Base-by-base conservation (phyloP, 495 filamentous ascomycete genomes). In the Sporormia fimetaria region DNA sequence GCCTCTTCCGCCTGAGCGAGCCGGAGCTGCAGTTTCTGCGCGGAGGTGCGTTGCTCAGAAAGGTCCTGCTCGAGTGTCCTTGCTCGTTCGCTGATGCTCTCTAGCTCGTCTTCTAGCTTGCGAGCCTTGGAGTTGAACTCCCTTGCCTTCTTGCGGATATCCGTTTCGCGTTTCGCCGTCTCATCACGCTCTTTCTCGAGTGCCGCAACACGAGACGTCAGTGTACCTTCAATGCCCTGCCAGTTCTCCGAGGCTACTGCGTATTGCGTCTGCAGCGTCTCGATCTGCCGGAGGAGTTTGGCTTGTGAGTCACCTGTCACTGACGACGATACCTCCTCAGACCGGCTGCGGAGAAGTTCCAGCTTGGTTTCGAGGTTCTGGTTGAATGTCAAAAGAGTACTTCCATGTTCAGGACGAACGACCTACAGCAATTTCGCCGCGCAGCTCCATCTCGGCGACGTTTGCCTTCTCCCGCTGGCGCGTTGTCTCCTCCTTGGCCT, bases 211-310 rank as follows among this genome's bases (percentile, higher is more conserved):
- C 86, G 70, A 15, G 80, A 70, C 24, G 84, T 68, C 31, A 96
- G 62, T 0, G 82, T 87, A 9, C 81, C 73, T 51, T 99, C 88
- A 32, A 96, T 82, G 0, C 86, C 83, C 44, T 95, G 87, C 92
- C 92, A 99, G 57, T 96, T 99, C 52, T 93, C 87, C 45, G 83
- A 88, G 2, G 92, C 90, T 35, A 86, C 75, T 0, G 85, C 79
- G 60, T 99, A 93, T 60, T 99, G 92, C 3, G 81, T 88, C 62
- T 96, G 92, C 34, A 99, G 63, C 2, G 84, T 95, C 67, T 99
- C 92, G 21, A 96, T 77, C 61, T 96, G 92, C 30, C 92, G 76
- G 15, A 95, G 66, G 16, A 99, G 68, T 57, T 95, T 94, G 16
- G 80, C 84, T 51, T 93, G 86, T 0, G 83, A 76, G 56, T 96